Percentiles rank a stretch among this genome's conserved stretches.
Evolutionary conservation across 2,329 filamentous ascomycete species (phyloP).

Genomic region (Herpotrichia juniperi): DNA sequence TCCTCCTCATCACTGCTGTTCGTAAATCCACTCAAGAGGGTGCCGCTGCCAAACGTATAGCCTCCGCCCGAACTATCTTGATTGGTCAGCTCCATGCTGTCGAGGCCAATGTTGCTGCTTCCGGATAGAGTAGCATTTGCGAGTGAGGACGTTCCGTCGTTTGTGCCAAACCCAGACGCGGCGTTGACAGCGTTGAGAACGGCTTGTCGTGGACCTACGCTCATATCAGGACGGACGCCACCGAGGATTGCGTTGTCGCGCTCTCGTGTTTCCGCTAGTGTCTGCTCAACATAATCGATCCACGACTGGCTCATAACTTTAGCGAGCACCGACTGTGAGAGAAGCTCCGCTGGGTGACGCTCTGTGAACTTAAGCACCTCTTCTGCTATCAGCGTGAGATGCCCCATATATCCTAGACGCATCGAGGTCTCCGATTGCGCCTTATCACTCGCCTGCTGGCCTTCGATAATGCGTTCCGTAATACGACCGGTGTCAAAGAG

Average conservation of each 20-base stretch:
- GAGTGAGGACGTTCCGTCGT: constrained; percentile 62
- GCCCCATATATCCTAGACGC: constrained; percentile 97
- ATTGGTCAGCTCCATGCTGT: constrained; percentile 70
- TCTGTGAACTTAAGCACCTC: constrained; percentile 99
- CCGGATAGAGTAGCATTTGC: constrained; percentile 83
- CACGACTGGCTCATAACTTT: constrained; percentile 88
- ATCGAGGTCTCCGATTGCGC: constrained; percentile 84
- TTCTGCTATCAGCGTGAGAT: constrained; percentile 94
- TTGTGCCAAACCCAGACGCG: constrained; percentile 61
- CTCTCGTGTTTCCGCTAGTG: constrained; percentile 90
- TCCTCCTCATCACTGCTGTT: constrained; percentile 97
- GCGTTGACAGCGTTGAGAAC: constrained; percentile 66
- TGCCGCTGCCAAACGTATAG: constrained; percentile 75
- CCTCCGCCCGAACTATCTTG: constrained; percentile 72
- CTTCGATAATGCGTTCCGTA: constrained; percentile 89
- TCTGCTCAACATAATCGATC: constrained; percentile 94
- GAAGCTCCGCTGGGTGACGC: constrained; percentile 83
- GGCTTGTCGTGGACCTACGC: constrained; percentile 76
- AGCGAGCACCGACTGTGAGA: constrained; percentile 83
- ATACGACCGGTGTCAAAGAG: constrained; percentile 91
- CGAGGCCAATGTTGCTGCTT: constrained; percentile 58
- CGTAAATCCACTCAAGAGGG: constrained; percentile 86
- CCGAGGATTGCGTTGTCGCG: constrained; percentile 98
- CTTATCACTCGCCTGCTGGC: constrained; percentile 84
- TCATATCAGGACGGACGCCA: constrained; percentile 89